Evolutionary conservation across 2,329 filamentous ascomycete species (phyloP).

Genomic region (Ophiostoma quercus): DNA sequence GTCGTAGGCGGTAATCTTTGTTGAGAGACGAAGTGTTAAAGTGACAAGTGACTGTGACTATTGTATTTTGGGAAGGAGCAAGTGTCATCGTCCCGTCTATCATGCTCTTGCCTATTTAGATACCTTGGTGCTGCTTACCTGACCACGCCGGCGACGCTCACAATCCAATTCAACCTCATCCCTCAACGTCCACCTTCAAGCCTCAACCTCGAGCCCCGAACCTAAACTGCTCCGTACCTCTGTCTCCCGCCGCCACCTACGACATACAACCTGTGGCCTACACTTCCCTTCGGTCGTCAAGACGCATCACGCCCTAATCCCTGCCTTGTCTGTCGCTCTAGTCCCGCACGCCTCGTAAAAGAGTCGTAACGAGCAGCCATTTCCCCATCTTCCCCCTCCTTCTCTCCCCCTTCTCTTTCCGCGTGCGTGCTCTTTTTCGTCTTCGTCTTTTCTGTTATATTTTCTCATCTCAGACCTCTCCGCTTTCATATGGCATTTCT

Average conservation of each 20-base stretch:
- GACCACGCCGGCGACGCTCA: neutral
- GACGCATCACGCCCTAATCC: neutral
- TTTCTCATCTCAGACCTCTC: neutral
- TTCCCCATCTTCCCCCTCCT: slow-evolving; percentile 9
- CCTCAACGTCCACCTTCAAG: neutral
- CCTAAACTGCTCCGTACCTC: neutral
- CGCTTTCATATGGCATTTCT: neutral
- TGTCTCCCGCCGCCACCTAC: neutral
- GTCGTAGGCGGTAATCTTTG: neutral
- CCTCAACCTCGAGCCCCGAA: neutral
- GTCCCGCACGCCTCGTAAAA: slow-evolving; percentile 10
- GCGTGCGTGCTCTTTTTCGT: neutral
- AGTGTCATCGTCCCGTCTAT: neutral
- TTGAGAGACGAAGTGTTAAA: neutral
- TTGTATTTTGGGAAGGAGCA: neutral
- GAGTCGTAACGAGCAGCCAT: neutral
- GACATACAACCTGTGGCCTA: neutral
- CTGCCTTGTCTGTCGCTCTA: slow-evolving; percentile 6
- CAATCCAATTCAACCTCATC: neutral
- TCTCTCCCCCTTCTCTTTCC: neutral
- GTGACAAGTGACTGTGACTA: neutral
- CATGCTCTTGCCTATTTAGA: neutral
- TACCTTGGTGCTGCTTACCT: neutral
- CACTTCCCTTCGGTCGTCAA: neutral
- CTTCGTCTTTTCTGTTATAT: neutral